Conservation (phyloP, 2,329 filamentous ascomycete species). For the Diplodia corticola region DNA sequence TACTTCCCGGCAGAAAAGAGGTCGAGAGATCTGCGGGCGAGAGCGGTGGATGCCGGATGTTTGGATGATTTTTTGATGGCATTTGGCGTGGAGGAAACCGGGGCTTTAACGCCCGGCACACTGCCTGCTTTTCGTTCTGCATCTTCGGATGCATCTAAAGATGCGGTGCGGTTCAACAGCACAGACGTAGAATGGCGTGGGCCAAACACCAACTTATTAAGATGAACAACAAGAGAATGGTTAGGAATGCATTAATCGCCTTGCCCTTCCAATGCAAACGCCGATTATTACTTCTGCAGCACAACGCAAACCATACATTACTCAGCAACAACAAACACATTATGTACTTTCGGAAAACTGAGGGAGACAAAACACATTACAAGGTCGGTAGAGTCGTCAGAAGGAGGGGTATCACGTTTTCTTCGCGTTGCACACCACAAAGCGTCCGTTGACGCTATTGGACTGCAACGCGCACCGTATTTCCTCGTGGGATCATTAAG, state of each 20-base stretch:
- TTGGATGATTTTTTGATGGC: not conserved
- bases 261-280: not conserved
- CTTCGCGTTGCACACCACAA: not conserved
- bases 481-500: not conserved
- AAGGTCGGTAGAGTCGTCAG: not conserved
- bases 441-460: not conserved
- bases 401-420: slow-evolving; percentile 8
- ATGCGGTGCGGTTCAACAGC: not conserved
- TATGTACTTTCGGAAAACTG: not conserved
- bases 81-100: not conserved
- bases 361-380: not conserved
- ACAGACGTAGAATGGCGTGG: not conserved
- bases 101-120: not conserved
- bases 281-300: not conserved
- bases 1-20: not conserved
- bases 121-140: not conserved
- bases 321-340: not conserved
- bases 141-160: not conserved
- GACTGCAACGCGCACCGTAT: not conserved
- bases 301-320: not conserved
- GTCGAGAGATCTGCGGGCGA: too few relatives aligned
- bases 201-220: not conserved
- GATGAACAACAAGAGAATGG: not conserved
- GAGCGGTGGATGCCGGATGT: not conserved
- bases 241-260: not conserved